A percentile compares a stretch with the other conserved stretches of the same genome.
These are phyloP conservation scores for Phaeosphaeria sp. DNA, from an alignment of 2,329 filamentous ascomycete genomes.

Conservation along the genomic window DNA sequence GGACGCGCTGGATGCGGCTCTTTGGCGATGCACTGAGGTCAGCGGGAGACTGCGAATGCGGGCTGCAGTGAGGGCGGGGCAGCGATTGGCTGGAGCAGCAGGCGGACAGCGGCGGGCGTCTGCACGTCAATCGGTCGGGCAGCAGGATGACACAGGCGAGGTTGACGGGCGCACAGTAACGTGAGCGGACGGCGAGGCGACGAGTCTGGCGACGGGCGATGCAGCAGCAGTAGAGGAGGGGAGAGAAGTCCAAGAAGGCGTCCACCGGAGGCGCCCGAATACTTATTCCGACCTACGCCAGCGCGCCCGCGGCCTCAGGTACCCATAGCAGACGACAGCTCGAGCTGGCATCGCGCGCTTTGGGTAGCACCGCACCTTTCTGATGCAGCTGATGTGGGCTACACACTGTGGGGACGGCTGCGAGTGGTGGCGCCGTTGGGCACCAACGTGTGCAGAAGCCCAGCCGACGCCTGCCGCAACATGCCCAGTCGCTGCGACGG, in stretches of 20 bases:
- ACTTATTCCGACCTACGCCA: slow-evolving; percentile 28
- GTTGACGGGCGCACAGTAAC: slow-evolving; percentile 21
- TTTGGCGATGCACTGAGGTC: slow-evolving; percentile 31
- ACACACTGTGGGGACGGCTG: slow-evolving; percentile 31
- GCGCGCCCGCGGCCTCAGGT: slow-evolving; percentile 26
- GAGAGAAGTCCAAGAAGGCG: slow-evolving; percentile 16
- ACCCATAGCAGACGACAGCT: slow-evolving; percentile 30
- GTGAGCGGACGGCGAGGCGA: slow-evolving; percentile 1
- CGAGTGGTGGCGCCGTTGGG: slow-evolving; percentile 38
- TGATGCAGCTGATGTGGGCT: slow-evolving; percentile 29
- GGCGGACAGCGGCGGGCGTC: slow-evolving; percentile 22
- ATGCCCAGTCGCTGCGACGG: slow-evolving; percentile 7
- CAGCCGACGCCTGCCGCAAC: slow-evolving; percentile 8
- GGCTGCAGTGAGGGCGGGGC: slow-evolving; percentile 30
- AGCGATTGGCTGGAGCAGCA: slow-evolving; percentile 28
- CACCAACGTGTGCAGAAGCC: slow-evolving; percentile 28
- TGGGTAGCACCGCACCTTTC: slow-evolving; percentile 34
- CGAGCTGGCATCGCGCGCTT: slow-evolving; percentile 27
- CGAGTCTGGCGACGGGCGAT: slow-evolving; percentile 2
- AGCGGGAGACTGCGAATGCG: slow-evolving; percentile 22
- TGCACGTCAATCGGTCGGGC: slow-evolving; percentile 45
- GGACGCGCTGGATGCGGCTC: slow-evolving; percentile 34
- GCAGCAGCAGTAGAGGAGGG: slow-evolving; percentile 22
- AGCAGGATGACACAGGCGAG: slow-evolving; percentile 26
- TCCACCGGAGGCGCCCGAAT: slow-evolving; percentile 32